Evolutionary conservation across 139 green algal species (phyloP).

Genomic region (Raphidocelis subcapitata): DNA sequence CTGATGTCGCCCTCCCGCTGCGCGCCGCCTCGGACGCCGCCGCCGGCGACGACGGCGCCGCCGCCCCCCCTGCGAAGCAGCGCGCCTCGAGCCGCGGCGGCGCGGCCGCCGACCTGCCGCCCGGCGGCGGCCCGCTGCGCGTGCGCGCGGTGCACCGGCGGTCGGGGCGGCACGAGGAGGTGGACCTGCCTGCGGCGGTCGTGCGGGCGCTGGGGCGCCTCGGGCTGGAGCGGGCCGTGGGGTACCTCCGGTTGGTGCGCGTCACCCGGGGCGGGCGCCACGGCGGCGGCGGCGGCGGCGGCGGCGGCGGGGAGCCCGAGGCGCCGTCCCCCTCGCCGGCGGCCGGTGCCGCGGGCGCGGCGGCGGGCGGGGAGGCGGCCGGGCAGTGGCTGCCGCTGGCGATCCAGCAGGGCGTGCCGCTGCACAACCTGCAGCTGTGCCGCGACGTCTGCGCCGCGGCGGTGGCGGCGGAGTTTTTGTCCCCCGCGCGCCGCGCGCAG

Average conservation of each 20-base stretch:
- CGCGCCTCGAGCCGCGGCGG: slow-evolving; percentile 5
- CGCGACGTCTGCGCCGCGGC: slow-evolving; percentile 61
- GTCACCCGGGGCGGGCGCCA: neutral
- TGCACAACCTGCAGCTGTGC: slow-evolving; percentile 70
- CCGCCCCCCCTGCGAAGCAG: neutral
- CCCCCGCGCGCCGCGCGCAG: slow-evolving; percentile 19
- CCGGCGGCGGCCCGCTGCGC: neutral
- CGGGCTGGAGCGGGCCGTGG: neutral
- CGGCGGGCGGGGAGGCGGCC: neutral
- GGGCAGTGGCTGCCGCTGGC: slow-evolving; percentile 69
- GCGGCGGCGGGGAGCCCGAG: too few species aligned
- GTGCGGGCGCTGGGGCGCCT: neutral
- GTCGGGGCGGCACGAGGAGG: slow-evolving; percentile 6
- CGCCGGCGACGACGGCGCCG: neutral
- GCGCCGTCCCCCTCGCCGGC: neutral
- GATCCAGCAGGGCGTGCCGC: slow-evolving; percentile 72
- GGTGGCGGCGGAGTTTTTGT: slow-evolving; percentile 45
- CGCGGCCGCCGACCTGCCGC: neutral
- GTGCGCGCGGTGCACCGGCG: neutral
- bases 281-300: neutral
- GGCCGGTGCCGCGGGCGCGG: neutral
- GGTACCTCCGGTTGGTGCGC: slow-evolving; percentile 7
- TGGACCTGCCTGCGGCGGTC: neutral
- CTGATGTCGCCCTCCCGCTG: slow-evolving; percentile 26
- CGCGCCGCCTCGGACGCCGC: neutral